Evolutionary conservation across 164 flowering plant species (phyloP).

Genomic region (Dillenia turbinata): DNA sequence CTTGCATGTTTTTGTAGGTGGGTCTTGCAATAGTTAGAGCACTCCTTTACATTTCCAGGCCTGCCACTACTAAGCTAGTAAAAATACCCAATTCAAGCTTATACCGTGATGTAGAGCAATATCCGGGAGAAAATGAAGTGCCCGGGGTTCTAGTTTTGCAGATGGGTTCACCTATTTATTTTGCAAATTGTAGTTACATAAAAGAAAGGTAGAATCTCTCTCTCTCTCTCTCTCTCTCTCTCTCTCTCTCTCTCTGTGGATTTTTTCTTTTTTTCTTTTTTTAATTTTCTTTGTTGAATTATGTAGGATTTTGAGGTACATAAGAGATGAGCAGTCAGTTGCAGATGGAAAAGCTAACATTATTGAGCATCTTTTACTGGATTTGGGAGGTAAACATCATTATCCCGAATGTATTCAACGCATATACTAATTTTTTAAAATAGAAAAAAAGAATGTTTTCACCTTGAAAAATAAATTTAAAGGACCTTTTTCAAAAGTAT

Average conservation of each 20-base stretch:
- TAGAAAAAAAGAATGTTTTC: too few species aligned
- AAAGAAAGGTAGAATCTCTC: conserved; percentile 53
- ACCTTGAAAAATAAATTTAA: too few species aligned
- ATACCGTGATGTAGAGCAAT: conserved; percentile 64
- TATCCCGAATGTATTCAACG: too few species aligned
- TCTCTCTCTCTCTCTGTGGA: not conserved
- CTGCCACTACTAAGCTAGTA: conserved; percentile 63
- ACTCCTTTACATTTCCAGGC: conserved; percentile 72
- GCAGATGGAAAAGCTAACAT: conserved; percentile 13
- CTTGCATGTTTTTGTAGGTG: conserved; percentile 32
- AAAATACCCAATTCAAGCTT: conserved; percentile 38
- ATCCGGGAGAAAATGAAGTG: conserved; percentile 33
- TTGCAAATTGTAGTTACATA: conserved; percentile 50
- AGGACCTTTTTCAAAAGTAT: too few species aligned
- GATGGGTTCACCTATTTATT: conserved; percentile 76
- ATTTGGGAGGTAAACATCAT: conserved; percentile 50
- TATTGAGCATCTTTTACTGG: conserved; percentile 50
- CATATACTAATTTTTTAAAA: too few species aligned
- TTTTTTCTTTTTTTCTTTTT: not conserved
- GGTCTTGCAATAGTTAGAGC: conserved; percentile 55
- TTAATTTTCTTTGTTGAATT: not conserved
- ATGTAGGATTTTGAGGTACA: conserved; percentile 54
- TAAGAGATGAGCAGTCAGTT: conserved; percentile 40
- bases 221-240: not conserved
- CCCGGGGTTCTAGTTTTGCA: conserved; percentile 56